Evolutionary conservation across 2,329 filamentous ascomycete species (phyloP), one percentile per base, ranked within the genome.

Genomic region (Botrytis paeoniae): DNA sequence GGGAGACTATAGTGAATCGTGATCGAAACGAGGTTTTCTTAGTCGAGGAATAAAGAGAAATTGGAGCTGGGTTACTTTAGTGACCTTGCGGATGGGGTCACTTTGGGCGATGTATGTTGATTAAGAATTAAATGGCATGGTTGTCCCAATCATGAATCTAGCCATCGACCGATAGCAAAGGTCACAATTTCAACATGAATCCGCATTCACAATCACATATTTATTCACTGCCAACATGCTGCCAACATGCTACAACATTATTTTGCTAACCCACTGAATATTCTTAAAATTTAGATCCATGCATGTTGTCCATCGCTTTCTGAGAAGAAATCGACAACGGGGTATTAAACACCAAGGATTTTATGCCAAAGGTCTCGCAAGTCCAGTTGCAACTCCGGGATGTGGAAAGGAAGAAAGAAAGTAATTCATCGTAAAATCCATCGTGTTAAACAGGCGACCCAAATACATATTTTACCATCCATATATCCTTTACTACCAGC

Each of bases 391-490:
- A 41, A 9, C n/a, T 14, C 22, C 6, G 12, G 5, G 3, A 8
- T 37, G 9, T 37, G 43, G 20, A 1, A 66, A 66, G 12, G 39
- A 25, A 37, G 22, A 20, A 54, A 22, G 45, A 22, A 68, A 22
- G 45, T 39, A 39, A 54, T 25, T 25, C 64, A 68, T 57, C 35
- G 48, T 41, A 6, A 68, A 68, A 69, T 32, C 65, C 65, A 69
- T 69, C 48, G 48, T 57, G 18, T 37, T 32, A 32, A 41, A 69
- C 48, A 69, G 65, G 37, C 35, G 48, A 25, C 65, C 51, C 54
- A 57, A 43, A 69, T 68, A 69, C 65, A 69, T 69, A n/a, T 57
- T 68, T 57, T 57, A 69, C 65, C 48, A 41, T 69, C 48, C 35
- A 69, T 32, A 37, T 51, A 57, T 57, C 18, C 65, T 10, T 69